Evolutionary conservation across 441 rosid species (phyloP).

Genomic region (Gossypium gossypioides): DNA sequence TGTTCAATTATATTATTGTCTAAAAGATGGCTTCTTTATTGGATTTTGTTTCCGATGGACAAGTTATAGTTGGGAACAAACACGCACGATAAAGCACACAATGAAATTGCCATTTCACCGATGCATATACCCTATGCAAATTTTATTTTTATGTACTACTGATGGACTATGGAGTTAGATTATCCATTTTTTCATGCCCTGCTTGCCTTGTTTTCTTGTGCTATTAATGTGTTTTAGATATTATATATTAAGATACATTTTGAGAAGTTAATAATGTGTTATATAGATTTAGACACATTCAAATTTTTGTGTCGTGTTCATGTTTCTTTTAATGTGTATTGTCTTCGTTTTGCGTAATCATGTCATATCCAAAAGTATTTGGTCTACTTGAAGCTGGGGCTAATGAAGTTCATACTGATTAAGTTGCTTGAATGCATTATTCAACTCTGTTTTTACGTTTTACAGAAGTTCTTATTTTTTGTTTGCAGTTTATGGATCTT

Average conservation of each 20-base stretch:
- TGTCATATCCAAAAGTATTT: neutral
- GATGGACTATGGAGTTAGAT: neutral
- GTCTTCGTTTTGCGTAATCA: neutral
- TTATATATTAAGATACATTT: neutral
- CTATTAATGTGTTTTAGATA: neutral
- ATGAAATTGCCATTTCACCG: neutral
- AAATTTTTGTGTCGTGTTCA: neutral
- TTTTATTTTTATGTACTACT: neutral
- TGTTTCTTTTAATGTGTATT: neutral
- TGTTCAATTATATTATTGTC: neutral
- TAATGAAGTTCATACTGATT: neutral
- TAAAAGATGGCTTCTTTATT: neutral
- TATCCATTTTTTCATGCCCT: neutral
- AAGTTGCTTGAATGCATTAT: neutral
- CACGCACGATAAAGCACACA: neutral
- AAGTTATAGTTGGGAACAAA: neutral
- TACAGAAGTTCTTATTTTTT: neutral
- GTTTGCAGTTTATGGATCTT: constrained; percentile 61
- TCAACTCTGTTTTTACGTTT: constrained; percentile 3
- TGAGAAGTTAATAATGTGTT: neutral
- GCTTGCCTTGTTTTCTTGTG: neutral
- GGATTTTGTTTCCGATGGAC: neutral
- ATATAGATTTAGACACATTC: neutral
- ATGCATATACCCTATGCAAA: neutral
- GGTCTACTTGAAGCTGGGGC: neutral